Conservation (phyloP, 2,329 filamentous ascomycete genomes). For the Alternaria conjuncta region DNA sequence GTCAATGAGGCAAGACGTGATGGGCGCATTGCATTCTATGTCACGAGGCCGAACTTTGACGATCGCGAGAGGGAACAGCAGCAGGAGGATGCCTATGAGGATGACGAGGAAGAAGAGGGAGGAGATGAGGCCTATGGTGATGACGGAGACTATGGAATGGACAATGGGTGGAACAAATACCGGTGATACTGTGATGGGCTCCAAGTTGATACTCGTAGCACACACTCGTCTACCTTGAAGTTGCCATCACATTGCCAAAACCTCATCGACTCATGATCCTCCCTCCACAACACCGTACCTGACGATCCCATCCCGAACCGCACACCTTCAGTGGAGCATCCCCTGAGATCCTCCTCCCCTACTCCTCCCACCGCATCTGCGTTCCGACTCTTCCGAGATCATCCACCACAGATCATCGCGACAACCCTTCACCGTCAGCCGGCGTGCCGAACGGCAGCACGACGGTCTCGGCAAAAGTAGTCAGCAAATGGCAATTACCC, state of each 20-base stretch:
- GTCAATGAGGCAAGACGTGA: background rate
- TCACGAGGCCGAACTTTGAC: background rate
- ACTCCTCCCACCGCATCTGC: background rate
- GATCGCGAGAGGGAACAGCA: background rate
- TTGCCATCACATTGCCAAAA: background rate
- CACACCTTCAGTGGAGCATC: background rate
- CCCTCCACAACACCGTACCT: background rate
- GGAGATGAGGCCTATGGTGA: background rate
- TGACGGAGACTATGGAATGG: background rate
- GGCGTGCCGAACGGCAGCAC: constrained; percentile 3
- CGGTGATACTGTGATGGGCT: background rate
- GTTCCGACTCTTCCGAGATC: background rate
- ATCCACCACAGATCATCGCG: background rate
- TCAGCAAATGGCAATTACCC: constrained; percentile 10
- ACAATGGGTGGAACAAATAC: background rate
- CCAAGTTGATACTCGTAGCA: background rate
- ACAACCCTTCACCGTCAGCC: constrained; percentile 5
- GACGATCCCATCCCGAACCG: background rate
- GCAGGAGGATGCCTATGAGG: background rate
- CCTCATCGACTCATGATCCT: background rate
- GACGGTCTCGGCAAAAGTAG: background rate
- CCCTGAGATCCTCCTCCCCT: background rate
- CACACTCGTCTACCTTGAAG: background rate
- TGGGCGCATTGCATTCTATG: background rate
- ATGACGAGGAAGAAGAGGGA: background rate